Evolutionary conservation across 2,329 filamentous ascomycete genomes (phyloP), one percentile per base, ranked within the genome.

Genomic region (Cyphellophora europaea): DNA sequence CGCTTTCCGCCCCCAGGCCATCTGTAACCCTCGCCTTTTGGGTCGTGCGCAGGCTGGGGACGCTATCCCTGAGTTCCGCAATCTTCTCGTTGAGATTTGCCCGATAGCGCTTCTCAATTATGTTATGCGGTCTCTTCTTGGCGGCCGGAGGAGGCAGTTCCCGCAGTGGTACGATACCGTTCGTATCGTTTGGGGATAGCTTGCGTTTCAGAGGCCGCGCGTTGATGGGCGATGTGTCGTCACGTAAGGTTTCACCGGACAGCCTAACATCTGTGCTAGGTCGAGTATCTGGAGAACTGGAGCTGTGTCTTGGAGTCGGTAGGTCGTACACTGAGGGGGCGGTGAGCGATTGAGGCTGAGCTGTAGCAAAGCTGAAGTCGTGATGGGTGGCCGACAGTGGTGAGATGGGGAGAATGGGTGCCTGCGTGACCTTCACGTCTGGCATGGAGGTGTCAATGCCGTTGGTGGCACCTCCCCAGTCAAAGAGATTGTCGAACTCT

Each of bases 71-170:
- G 42, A 96, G 66, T 39, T 88, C 87, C 30, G 87, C 82, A 50
- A 96, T 96, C 65, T 96, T 96, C 55, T 95, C 89, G 54, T 96
- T 96, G 38, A 96, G 70, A 53, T 96, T 96, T 35, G 85, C 94
- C 50, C 89, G 79, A 59, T 96, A 96, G 47, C 89, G 71, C 69
- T 95, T 96, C 63, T 96, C 89, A 44, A 96, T 95, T 72, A 96
- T 91, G 59, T 95, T 96, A 62, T 96, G 89, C 2, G 89, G 87
- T 19, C 88, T 93, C 70, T 95, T 95, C 69, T 94, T 95, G 39
- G 66, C 66, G 33, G 55, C 70, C 13, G 31, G 36, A 53, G 66
- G 50, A 70, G 77, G 49, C 66, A 72, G 47, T 70, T 75, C 67
- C 10, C 79, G 74, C 69, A 4, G 71, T 27, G 59, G 58, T 52